phyloP scores from a whole-genome alignment of 495 filamentous ascomycete species.

The Tricharina praecox region DNA sequence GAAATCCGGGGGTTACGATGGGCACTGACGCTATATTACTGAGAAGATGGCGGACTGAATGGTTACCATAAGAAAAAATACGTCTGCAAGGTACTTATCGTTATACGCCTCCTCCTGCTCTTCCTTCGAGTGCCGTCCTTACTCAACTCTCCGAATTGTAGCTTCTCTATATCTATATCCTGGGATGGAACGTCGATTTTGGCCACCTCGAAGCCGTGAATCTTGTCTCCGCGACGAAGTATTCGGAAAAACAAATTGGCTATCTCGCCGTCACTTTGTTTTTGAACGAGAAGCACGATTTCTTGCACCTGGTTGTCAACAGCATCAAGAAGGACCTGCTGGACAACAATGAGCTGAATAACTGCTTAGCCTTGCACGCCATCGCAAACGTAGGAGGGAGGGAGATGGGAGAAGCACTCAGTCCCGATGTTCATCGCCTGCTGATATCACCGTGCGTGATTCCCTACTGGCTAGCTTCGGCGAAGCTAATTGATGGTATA shows the following conservation, averaged over 20 bases:
- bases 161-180: constrained; percentile 96
- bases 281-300: constrained; percentile 89
- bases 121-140: no score
- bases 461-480: no score
- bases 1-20: constrained; percentile 8
- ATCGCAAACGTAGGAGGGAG: constrained; percentile 94
- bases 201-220: constrained; percentile 97
- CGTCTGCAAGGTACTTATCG: constrained; percentile 88
- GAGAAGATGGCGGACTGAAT: constrained; percentile 63
- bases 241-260: constrained; percentile 98
- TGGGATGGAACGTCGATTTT: constrained; percentile 98
- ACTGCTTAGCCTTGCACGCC: constrained; percentile 93
- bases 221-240: constrained; percentile 87
- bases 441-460: constrained; percentile 79
- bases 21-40: constrained; percentile 19
- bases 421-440: constrained; percentile 79
- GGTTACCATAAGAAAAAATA: constrained; percentile 99
- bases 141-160: no score
- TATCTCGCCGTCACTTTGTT: constrained; percentile 96
- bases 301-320: constrained; percentile 92
- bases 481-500: no score
- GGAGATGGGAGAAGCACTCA: constrained; percentile 93
- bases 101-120: neutral
- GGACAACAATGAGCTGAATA: constrained; percentile 91
- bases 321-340: constrained; percentile 92